Percentiles rank a stretch among this genome's conserved stretches.
Conservation (phyloP, 129 eudicot genomes). For the Saussurea involucrata region DNA sequence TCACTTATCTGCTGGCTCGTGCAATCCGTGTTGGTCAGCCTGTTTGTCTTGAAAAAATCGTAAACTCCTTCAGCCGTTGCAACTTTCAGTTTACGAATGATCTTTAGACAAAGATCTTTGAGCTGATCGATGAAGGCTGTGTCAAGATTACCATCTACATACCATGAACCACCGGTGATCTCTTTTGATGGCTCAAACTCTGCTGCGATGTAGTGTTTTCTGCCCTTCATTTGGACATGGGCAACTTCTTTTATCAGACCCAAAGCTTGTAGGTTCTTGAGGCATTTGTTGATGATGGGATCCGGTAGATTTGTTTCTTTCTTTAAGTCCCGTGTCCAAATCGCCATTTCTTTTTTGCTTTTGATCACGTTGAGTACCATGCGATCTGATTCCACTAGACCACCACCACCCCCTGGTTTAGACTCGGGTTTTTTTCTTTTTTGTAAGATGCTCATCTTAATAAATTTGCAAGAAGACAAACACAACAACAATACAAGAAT, state of each 20-base stretch:
- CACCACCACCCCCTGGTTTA: background rate
- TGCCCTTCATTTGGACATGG: slow-evolving; percentile 48
- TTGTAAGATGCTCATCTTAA: slow-evolving; percentile 43
- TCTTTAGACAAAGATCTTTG: slow-evolving; percentile 27
- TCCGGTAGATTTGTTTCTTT: slow-evolving; percentile 30
- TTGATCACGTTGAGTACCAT: slow-evolving; percentile 42
- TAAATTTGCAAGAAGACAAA: background rate
- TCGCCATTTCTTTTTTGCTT: slow-evolving; percentile 56
- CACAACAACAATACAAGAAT: background rate
- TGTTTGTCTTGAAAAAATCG: slow-evolving; percentile 24
- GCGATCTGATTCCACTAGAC: slow-evolving; percentile 43
- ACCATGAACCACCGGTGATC: slow-evolving; percentile 82
- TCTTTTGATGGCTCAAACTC: slow-evolving; percentile 78
- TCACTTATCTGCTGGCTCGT: slow-evolving; percentile 53
- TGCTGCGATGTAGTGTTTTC: slow-evolving; percentile 59
- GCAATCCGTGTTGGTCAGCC: slow-evolving; percentile 19
- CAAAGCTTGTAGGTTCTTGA: slow-evolving; percentile 34
- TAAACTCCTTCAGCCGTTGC: slow-evolving; percentile 50
- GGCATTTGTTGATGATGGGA: slow-evolving; percentile 25
- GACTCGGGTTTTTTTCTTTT: slow-evolving; percentile 56
- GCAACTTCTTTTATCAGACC: slow-evolving; percentile 56
- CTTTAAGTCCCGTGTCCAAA: slow-evolving; percentile 51
- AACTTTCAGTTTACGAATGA: slow-evolving; percentile 34
- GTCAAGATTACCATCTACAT: slow-evolving; percentile 66
- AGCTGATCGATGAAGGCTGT: slow-evolving; percentile 32